Conservation (phyloP, 2,329 filamentous ascomycete species). For the Apiospora phragmitis region DNA sequence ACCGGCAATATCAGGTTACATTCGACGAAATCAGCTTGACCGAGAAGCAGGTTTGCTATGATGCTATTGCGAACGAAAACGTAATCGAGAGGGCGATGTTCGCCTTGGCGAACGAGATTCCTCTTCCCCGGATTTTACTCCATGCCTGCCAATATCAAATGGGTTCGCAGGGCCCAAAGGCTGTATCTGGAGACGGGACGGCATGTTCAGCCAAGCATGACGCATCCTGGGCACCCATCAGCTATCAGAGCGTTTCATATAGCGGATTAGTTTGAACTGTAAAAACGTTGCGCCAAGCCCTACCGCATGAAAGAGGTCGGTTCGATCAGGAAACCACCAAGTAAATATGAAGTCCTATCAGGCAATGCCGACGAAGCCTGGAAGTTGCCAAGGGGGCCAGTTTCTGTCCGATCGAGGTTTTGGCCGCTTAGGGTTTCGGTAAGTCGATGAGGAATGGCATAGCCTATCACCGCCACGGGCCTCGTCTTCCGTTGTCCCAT, state of each 20-base stretch:
- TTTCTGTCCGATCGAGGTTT: background rate
- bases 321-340: background rate
- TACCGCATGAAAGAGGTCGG: background rate
- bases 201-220: background rate
- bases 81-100: background rate
- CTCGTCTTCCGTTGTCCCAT: background rate
- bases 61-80: background rate
- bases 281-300: background rate
- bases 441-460: background rate
- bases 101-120: background rate
- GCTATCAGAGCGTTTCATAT: background rate
- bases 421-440: background rate
- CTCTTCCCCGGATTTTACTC: background rate
- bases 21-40: background rate
- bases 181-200: background rate
- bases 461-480: background rate
- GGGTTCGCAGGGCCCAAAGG: background rate
- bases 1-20: background rate
- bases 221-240: background rate
- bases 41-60: background rate
- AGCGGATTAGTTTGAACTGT: background rate
- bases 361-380: background rate
- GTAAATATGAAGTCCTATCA: background rate
- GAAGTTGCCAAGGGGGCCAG: background rate
- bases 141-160: background rate